phyloP scores from a whole-genome alignment of 148 eudicot species.

The Camellia lanceoleosa region DNA sequence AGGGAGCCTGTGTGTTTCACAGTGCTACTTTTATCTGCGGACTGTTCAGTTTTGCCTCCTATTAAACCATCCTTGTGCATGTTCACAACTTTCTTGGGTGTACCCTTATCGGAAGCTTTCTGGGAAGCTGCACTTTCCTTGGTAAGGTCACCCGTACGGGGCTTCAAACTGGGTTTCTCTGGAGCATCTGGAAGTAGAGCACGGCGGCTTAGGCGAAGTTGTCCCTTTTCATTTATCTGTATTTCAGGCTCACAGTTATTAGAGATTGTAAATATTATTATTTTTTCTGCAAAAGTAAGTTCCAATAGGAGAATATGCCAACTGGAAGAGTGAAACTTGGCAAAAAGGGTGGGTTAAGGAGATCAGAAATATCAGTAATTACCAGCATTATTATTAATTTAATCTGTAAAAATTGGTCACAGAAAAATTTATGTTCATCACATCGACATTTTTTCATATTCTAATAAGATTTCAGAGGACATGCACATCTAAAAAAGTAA shows the following conservation, averaged over 20 bases:
- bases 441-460: not conserved
- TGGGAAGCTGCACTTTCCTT: conserved; percentile 42
- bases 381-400: not conserved
- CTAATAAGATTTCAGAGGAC: not conserved
- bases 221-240: conserved; percentile 93
- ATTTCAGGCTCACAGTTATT: not conserved
- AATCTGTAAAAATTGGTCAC: not conserved
- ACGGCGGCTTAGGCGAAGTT: conserved; percentile 87
- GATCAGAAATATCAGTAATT: not conserved
- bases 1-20: conserved; percentile 20
- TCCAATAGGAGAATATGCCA: not conserved
- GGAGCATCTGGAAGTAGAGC: conserved; percentile 79
- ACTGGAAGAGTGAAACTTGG: conserved; percentile 2
- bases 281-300: not conserved
- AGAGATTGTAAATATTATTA: not conserved
- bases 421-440: not conserved
- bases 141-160: conserved; percentile 28
- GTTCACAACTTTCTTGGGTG: conserved; percentile 28
- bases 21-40: conserved; percentile 17
- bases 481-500: not conserved
- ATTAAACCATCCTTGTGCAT: conserved; percentile 27
- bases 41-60: conserved; percentile 27
- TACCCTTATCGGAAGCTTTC: conserved; percentile 34
- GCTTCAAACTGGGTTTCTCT: conserved; percentile 52
- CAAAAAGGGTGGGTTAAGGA: not conserved